Evolutionary conservation across 352 stramenopile genomes (phyloP).

Genomic region (Phytopythium helicoides): DNA sequence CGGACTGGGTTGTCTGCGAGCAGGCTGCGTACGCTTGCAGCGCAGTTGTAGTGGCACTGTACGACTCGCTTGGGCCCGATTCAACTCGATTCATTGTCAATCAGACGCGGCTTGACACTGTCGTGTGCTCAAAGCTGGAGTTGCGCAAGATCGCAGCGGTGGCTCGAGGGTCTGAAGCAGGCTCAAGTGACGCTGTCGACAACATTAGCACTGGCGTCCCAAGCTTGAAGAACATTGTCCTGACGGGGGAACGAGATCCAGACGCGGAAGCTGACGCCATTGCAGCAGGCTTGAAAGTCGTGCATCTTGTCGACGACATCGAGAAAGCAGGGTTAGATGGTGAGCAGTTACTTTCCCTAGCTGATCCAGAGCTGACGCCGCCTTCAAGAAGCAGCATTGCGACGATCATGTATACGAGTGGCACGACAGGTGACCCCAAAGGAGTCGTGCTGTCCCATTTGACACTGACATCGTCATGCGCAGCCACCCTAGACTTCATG

Average conservation of each 20-base stretch:
- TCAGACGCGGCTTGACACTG: constrained; percentile 64
- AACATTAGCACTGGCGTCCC: constrained; percentile 15
- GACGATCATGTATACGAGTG: constrained; percentile 95
- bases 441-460: constrained; percentile 94
- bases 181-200: neutral
- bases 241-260: constrained; percentile 36
- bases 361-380: constrained; percentile 13
- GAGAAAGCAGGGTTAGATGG: constrained; percentile 32
- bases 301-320: constrained; percentile 30
- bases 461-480: constrained; percentile 35
- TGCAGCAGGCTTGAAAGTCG: constrained; percentile 33
- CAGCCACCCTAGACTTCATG: constrained; percentile 29
- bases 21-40: constrained; percentile 64
- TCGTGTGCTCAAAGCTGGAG: constrained; percentile 61
- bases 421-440: constrained; percentile 96
- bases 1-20: constrained; percentile 95
- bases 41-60: constrained; percentile 55
- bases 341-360: constrained; percentile 3
- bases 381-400: constrained; percentile 71
- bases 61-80: constrained; percentile 76
- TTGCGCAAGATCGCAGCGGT: constrained; percentile 44
- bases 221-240: constrained; percentile 42
- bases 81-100: constrained; percentile 76
- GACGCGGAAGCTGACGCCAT: constrained; percentile 30
- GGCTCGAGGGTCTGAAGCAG: neutral